phyloP scores from a whole-genome alignment of 768 basidiomycete species.

The Naganishia randhawae region DNA sequence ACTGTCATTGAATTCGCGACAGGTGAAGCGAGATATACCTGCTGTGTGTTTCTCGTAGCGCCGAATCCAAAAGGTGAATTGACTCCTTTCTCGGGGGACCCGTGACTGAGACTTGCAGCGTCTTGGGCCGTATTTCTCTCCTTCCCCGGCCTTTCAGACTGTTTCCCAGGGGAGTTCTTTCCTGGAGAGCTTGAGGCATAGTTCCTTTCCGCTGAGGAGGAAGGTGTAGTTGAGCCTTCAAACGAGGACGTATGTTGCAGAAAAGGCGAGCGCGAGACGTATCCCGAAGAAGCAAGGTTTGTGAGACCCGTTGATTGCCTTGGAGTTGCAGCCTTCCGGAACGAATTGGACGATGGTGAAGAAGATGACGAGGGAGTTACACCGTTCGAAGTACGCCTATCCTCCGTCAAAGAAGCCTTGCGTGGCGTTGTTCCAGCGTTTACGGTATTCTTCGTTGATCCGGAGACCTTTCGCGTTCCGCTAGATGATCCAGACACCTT shows the following conservation, averaged over 20 bases:
- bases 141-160: background rate
- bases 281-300: constrained; percentile 40
- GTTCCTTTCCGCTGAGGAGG: constrained; percentile 3
- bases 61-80: background rate
- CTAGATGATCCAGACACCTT: constrained; percentile 13
- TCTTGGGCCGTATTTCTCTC: too few relatives aligned
- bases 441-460: background rate
- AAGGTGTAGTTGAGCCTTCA: background rate
- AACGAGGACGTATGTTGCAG: constrained; percentile 23
- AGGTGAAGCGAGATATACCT: constrained; percentile 8
- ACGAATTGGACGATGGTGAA: constrained; percentile 38
- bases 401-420: constrained; percentile 14
- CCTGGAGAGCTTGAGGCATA: background rate
- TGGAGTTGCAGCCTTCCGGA: constrained; percentile 32
- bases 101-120: too few relatives aligned
- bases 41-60: background rate
- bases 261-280: constrained; percentile 46
- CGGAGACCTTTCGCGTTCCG: constrained; percentile 13
- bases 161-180: background rate
- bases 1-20: background rate
- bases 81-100: background rate
- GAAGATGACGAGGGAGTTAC: constrained; percentile 24
- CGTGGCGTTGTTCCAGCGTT: constrained; percentile 27
- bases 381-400: constrained; percentile 6
- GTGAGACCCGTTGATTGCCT: constrained; percentile 40